Evolutionary conservation across 2,329 filamentous ascomycete species (phyloP), one percentile per base, ranked within the genome.

Genomic region (Fusarium coffeatum): DNA sequence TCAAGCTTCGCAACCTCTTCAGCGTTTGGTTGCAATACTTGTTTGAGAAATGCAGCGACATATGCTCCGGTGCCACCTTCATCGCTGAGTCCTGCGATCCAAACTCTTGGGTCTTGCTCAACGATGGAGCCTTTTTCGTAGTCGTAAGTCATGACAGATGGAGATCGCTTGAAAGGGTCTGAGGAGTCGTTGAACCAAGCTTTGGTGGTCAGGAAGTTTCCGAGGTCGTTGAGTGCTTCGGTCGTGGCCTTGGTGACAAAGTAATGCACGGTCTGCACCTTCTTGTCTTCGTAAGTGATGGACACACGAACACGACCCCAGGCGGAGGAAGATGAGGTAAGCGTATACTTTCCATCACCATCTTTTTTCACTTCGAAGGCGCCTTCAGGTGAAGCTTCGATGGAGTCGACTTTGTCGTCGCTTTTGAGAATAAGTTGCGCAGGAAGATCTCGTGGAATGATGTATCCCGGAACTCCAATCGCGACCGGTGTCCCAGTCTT

Each of bases 31-130:
- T 85, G 85, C 9, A 83, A 74, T 3, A 81, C 80, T 60, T 88
- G 85, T 76, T 90, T 89, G 78, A 87, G 83, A 3, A 83, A 78
- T 0, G 85, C 84, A 0, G 87, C 85, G 1, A 89, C 81, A 64
- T 84, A 89, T 0, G 86, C 83, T 2, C 87, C 87, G 0, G 85
- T 84, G 2, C 88, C 88, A 1, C 81, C 87, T 76, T 90, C 88
- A 59, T 89, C 87, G 58, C 86, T 88, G 1, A 90, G 79, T 0
- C 88, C 88, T 1, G 87, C 83, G 7, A 89, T 84, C 87, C 87
- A 89, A 9, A 83, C 86, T 2, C 88, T 82, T 2, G 79, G 59
- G 34, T 86, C 83, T 53, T 85, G 84, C 30, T 78, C 75, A 5
- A 86, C 83, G 25, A 81, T 80, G 10, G 78, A 68, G 8, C 76